Base-by-base conservation (phyloP, 2,329 filamentous ascomycete species). In the Aureobasidium sp. region DNA sequence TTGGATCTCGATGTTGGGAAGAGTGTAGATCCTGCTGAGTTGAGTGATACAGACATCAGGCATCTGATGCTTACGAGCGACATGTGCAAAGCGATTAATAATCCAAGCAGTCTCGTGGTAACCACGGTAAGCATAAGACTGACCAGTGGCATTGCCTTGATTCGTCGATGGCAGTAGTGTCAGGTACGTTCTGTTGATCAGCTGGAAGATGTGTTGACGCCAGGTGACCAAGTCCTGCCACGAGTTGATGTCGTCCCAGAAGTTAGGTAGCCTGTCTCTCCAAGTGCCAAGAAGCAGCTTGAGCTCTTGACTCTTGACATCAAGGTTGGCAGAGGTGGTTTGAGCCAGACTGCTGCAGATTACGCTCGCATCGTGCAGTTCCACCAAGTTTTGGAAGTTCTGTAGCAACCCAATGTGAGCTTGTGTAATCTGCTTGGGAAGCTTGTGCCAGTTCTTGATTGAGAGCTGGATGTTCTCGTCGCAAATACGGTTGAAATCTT, bases 61-160 rank as follows among this genome's bases (percentile, higher is more conserved):
- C 68, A 99, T 85, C 68, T 90, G 93, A 74, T 99, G 94, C 79
- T 99, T 99, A 62, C 94, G 87, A 52, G 94, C 94, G 45, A 99
- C 94, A 72, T 99, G 94, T 1, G 94, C 95, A 70, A 99, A 99
- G 21, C 94, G 85, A 74, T 99, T 99, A 76, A 99, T 99, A 68
- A 99, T 99, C 94, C 94, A 99, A 2, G 94, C 94, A 13, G 94
- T 99, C 77, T 99, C 94, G 70, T 99, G 94, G 72, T 96, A 99
- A 30, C 94, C 94, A 48, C 94, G 86, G 73, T 99, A 99, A 0
- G 94, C 94, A 73, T 94, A 97, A 0, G 92, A 97, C 52, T 93
- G 93, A 62, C 91, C 91, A 61, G 89, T 90, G 1, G 91, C 85
- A 67, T 91, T 94, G 72, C 70, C 74, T 45, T 89, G 87, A 29